Conservation (phyloP, 2,329 filamentous ascomycete genomes). For the Verruconis gallopava region DNA sequence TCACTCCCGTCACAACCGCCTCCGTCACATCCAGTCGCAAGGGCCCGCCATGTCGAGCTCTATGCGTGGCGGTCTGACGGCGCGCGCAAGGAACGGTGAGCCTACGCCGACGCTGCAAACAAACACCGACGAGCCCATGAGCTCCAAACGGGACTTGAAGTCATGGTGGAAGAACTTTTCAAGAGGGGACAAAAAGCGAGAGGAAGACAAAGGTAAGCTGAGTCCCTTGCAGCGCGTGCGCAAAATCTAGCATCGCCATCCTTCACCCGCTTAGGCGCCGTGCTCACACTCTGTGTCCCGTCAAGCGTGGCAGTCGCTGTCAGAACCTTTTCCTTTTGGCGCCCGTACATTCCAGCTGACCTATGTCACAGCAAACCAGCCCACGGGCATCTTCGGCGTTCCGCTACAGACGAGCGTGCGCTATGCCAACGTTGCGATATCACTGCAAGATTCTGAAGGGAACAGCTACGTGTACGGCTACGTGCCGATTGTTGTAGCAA, state of each 20-base stretch:
- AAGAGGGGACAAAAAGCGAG: conserved; percentile 46
- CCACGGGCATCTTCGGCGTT: conserved; percentile 82
- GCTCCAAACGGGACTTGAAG: conserved; percentile 48
- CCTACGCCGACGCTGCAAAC: conserved; percentile 27
- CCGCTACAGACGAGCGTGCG: conserved; percentile 88
- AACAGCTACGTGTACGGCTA: conserved; percentile 98
- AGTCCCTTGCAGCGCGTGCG: too few relatives aligned
- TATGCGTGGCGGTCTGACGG: conserved; percentile 22
- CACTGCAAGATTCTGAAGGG: conserved; percentile 80
- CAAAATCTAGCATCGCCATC: too few relatives aligned
- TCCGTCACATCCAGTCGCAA: neutral
- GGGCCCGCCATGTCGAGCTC: neutral
- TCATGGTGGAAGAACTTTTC: conserved; percentile 99
- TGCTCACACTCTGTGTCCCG: too few relatives aligned
- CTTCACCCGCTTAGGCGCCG: too few relatives aligned
- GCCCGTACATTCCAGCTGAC: too few relatives aligned
- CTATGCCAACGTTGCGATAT: conserved; percentile 97
- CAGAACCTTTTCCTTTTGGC: neutral
- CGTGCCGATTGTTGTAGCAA: conserved; percentile 94
- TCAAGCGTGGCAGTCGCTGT: too few relatives aligned
- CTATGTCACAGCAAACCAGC: conserved; percentile 16
- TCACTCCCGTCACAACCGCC: too few relatives aligned
- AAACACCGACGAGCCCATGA: neutral
- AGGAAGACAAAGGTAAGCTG: conserved; percentile 47
- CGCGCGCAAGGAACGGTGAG: conserved; percentile 30